Evolutionary conservation across 306 rosid genomes (phyloP), one percentile per base, ranked within the genome.

Genomic region (Senna siamea): DNA sequence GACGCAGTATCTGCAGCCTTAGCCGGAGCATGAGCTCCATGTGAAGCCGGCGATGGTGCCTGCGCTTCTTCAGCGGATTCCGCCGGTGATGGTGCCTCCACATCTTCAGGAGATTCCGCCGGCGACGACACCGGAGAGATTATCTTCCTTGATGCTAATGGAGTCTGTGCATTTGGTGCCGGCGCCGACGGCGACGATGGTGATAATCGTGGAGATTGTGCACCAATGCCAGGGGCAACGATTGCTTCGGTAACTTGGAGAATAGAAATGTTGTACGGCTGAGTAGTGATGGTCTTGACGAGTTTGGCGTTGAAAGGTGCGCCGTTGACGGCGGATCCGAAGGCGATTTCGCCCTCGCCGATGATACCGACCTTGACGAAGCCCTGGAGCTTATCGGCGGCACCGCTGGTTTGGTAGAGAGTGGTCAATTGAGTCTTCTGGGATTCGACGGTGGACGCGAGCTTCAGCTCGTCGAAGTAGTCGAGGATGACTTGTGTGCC

Each of bases 201-300:
- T 5, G 37, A 32, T 32, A 5, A 32, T 32, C 5, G 37, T 32
- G 37, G 37, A 32, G 37, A 32, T 37, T 17, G 14, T 4, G 26
- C 14, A n/a, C 72, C 83, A 13, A 81, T 80, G 37, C 81, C 81
- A 7, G 86, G 89, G 13, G 84, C 76, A n/a, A 74, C 55, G 2
- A 91, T 81, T 1, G 85, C 62, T 32, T 69, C 2, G 1, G 76
- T 3, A 15, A 91, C 79, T 63, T 89, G 86, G 48, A 89, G 75
- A 17, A 91, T 74, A 0, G 91, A 82, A 69, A 91, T 72, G 48
- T 69, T 76, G 32, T 18, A 80, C 0, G 92, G 84, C 53, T 85
- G 66, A n/a, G 84, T 5, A 0, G 12, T 47, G 7, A 87, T 86
- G 2, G 85, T 54, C 18, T 30, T 64, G 7, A 87, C 90, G 15